phyloP scores from a whole-genome alignment of 306 rosid species.

The Malus sylvestris region DNA sequence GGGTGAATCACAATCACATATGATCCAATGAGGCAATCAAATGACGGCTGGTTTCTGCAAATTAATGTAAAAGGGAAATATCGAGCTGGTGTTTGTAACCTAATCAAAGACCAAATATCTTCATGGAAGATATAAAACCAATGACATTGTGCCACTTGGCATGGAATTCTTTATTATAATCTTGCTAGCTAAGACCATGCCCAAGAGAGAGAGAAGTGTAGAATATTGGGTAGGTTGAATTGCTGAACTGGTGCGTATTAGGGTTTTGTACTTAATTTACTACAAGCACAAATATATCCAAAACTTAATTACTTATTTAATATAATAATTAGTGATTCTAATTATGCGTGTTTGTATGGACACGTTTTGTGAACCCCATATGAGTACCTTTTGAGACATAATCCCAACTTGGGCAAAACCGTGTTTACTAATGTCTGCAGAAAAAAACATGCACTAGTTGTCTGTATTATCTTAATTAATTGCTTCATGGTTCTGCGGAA shows the following conservation, averaged over 20 bases:
- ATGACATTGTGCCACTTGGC: slow-evolving; percentile 32
- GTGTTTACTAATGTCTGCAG: not conserved
- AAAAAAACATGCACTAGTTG: slow-evolving; percentile 3
- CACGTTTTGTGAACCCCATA: slow-evolving; percentile 28
- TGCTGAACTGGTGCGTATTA: not conserved
- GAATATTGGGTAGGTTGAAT: slow-evolving; percentile 62
- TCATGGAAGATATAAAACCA: slow-evolving; percentile 48
- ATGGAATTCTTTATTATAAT: slow-evolving; percentile 22
- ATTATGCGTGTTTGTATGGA: slow-evolving; percentile 30
- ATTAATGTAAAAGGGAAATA: not conserved
- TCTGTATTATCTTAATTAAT: not conserved
- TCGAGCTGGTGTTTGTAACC: slow-evolving; percentile 18
- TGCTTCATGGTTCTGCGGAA: not conserved
- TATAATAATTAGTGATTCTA: slow-evolving; percentile 8
- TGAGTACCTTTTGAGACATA: not conserved
- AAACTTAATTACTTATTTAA: not conserved
- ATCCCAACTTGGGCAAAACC: not conserved
- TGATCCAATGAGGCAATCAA: not conserved
- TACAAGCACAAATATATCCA: not conserved
- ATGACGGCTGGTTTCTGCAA: not conserved
- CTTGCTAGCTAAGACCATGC: slow-evolving; percentile 29
- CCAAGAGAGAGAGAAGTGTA: not conserved
- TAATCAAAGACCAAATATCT: slow-evolving; percentile 42
- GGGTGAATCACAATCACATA: not conserved
- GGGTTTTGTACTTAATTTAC: not conserved